Conservation (phyloP, 2,329 filamentous ascomycete genomes). For the Ceratocystis cacaofunesta region DNA sequence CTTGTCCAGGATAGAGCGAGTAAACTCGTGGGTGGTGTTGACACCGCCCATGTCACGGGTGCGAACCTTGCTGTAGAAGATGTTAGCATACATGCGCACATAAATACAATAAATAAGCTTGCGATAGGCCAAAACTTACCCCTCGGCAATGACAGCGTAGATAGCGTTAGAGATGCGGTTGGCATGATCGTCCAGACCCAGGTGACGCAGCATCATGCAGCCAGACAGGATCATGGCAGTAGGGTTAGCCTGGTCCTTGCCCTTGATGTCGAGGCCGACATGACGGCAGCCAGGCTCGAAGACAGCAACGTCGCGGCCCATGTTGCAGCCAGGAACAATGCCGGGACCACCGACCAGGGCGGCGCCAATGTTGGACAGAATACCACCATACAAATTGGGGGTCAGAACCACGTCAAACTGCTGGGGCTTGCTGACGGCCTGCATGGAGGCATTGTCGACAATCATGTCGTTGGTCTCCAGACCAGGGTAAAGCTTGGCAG, state of each 20-base stretch:
- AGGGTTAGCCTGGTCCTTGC: slow-evolving; percentile 98
- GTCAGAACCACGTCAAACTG: slow-evolving; percentile 99
- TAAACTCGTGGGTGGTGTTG: slow-evolving; percentile 86
- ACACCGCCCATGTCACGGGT: slow-evolving; percentile 94
- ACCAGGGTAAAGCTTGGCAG: slow-evolving; percentile 88
- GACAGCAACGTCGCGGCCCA: slow-evolving; percentile 94
- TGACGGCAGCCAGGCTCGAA: slow-evolving; percentile 99
- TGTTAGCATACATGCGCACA: slow-evolving; percentile 27
- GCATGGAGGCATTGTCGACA: slow-evolving; percentile 99
- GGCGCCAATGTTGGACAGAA: slow-evolving; percentile 96
- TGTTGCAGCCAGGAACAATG: slow-evolving; percentile 97
- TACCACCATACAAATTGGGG: slow-evolving; percentile 98
- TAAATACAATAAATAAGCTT: background rate
- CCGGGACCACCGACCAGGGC: slow-evolving; percentile 93
- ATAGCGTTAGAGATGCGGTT: slow-evolving; percentile 90
- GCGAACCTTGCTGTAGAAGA: slow-evolving; percentile 52
- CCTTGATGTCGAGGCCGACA: slow-evolving; percentile 98
- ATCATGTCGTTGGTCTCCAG: slow-evolving; percentile 99
- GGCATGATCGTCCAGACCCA: slow-evolving; percentile 93
- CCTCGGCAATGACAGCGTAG: slow-evolving; percentile 69
- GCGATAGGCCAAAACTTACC: slow-evolving; percentile 41
- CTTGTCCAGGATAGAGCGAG: slow-evolving; percentile 80
- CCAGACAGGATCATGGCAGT: slow-evolving; percentile 89
- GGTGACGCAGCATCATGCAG: slow-evolving; percentile 92
- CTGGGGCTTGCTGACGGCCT: slow-evolving; percentile 88